Percentiles rank a stretch among this genome's conserved stretches.
phyloP scores from a whole-genome alignment of 805 yeast species.

The Priceomyces carsonii region DNA sequence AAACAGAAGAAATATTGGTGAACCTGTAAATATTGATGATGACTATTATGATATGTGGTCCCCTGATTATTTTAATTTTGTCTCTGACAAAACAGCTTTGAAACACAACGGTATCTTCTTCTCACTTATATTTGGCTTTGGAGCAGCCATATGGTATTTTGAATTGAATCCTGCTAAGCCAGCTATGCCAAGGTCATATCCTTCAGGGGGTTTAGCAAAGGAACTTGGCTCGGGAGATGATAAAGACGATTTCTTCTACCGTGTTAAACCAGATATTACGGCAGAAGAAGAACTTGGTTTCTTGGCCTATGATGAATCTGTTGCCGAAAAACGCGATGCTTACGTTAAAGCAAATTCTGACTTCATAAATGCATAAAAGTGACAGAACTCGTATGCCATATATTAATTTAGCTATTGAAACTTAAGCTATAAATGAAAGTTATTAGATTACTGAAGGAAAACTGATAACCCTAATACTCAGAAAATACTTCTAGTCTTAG shows the following conservation, averaged over 20 bases:
- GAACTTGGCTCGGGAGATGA: constrained; percentile 65
- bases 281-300: constrained; percentile 40
- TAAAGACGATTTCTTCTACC: constrained; percentile 44
- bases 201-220: constrained; percentile 72
- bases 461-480: too few species aligned
- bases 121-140: constrained; percentile 42
- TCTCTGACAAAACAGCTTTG: constrained; percentile 61
- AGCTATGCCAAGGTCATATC: constrained; percentile 75
- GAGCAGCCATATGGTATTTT: constrained; percentile 42
- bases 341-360: constrained; percentile 39
- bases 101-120: constrained; percentile 56
- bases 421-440: too few species aligned
- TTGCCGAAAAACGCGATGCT: constrained; percentile 28
- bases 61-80: constrained; percentile 69
- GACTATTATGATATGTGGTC: constrained; percentile 85
- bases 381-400: background rate
- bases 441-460: too few species aligned
- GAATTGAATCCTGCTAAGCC: constrained; percentile 63
- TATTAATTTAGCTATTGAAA: background rate
- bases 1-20: constrained; percentile 74
- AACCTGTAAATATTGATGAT: constrained; percentile 69
- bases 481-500: too few species aligned
- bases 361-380: constrained; percentile 26
- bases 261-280: constrained; percentile 39
- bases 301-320: constrained; percentile 31